Percentiles rank a stretch among this genome's conserved stretches.
These are phyloP conservation scores for Cordyceps javanica DNA, from an alignment of 2,329 filamentous ascomycete species.

Conservation along the genomic window DNA sequence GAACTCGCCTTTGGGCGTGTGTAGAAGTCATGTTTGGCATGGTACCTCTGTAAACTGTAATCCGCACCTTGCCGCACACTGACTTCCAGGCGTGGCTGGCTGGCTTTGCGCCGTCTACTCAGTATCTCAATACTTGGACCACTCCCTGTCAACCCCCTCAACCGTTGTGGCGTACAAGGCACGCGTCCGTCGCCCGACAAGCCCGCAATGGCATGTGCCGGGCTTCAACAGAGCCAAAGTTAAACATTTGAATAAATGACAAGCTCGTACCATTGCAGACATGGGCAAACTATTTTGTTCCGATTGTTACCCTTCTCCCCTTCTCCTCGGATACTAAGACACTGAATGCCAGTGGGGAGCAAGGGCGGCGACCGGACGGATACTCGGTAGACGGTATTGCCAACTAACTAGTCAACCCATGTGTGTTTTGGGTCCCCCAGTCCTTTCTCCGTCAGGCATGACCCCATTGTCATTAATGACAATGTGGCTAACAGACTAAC, in stretches of 20 bases:
- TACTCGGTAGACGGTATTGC: neutral
- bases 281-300: neutral
- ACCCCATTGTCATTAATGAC: constrained; percentile 11
- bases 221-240: neutral
- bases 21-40: too few relatives aligned
- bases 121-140: neutral
- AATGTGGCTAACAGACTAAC: constrained; percentile 3
- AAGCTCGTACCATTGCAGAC: neutral
- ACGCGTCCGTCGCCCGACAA: neutral
- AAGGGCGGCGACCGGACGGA: constrained; percentile 4
- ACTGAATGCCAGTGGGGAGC: constrained; percentile 3
- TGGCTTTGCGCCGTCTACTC: neutral
- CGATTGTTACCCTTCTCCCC: constrained; percentile 1
- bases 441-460: constrained; percentile 7
- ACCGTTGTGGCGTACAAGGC: constrained; percentile 6
- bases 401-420: neutral
- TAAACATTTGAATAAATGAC: too few relatives aligned
- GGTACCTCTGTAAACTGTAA: too few relatives aligned
- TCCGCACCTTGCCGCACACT: neutral
- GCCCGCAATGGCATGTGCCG: neutral
- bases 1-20: neutral
- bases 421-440: constrained; percentile 11
- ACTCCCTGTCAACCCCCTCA: neutral
- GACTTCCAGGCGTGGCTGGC: neutral
- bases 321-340: neutral